Evolutionary conservation across 106 monocot genomes (phyloP).

Genomic region (Dendrobium catenatum): DNA sequence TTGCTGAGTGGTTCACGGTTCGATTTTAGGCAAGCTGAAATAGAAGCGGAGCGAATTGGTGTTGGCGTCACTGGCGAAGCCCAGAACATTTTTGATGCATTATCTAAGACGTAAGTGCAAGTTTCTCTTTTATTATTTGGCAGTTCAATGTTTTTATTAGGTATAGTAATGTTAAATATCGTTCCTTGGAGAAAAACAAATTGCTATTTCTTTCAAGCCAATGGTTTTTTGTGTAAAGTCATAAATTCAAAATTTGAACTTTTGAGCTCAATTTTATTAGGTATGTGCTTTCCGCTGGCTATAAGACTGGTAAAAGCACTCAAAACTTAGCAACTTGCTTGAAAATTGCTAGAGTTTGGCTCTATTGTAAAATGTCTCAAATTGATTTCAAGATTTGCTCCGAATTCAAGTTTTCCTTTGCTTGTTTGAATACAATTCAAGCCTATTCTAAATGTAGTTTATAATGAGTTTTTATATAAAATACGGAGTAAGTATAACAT

Average conservation of each 20-base stretch:
- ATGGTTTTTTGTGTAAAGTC: neutral
- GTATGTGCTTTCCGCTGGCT: neutral
- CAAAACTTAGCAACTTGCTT: no score
- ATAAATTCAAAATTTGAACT: neutral
- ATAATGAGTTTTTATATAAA: no score
- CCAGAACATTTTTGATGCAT: constrained; percentile 88
- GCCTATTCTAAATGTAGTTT: no score
- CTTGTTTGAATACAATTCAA: no score
- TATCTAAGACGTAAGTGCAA: constrained; percentile 80
- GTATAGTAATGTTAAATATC: neutral
- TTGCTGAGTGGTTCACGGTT: neutral
- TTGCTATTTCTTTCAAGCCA: neutral
- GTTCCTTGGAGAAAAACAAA: neutral
- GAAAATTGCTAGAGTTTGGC: no score
- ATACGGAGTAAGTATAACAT: no score
- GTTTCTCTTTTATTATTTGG: neutral
- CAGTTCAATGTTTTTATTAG: neutral
- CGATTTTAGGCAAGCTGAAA: constrained; percentile 70
- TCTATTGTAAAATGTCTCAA: no score
- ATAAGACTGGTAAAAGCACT: neutral
- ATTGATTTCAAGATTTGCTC: no score
- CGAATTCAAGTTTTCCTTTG: no score
- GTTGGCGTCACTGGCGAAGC: constrained; percentile 81
- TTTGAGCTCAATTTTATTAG: neutral
- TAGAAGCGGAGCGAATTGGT: constrained; percentile 85